Conservation (phyloP, 129 eudicot species). For the Flaveria sonorensis region DNA sequence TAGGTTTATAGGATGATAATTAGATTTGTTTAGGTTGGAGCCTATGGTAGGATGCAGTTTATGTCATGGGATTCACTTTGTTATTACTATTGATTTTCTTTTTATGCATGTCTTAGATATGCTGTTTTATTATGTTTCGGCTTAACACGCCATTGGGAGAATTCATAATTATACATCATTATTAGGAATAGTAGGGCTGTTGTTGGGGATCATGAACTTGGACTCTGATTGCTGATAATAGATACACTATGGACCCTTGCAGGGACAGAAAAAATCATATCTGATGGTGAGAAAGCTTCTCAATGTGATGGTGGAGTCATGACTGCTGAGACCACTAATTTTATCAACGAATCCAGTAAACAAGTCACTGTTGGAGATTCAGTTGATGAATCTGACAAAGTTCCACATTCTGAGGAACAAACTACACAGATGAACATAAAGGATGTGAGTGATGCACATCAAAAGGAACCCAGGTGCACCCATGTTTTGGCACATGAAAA, state of each 20-base stretch:
- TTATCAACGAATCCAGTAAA: conserved; percentile 12
- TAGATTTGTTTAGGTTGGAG: not conserved
- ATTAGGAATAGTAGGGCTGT: conserved; percentile 22
- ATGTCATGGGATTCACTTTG: conserved; percentile 1
- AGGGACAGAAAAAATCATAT: conserved; percentile 39
- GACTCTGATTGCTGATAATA: conserved; percentile 31
- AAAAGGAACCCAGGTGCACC: conserved; percentile 50
- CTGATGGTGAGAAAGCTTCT: conserved; percentile 31
- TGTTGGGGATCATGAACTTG: conserved; percentile 23
- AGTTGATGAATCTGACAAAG: conserved; percentile 22
- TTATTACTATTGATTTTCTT: not conserved
- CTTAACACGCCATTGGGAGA: conserved; percentile 14
- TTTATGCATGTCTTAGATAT: conserved; percentile 6
- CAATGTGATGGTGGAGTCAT: conserved; percentile 26
- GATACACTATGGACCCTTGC: conserved; percentile 44
- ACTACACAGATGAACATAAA: conserved; percentile 29
- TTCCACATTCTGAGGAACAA: conserved; percentile 31
- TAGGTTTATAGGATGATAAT: not conserved
- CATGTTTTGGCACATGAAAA: conserved; percentile 12
- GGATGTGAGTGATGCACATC: conserved; percentile 41
- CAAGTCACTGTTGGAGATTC: conserved; percentile 23
- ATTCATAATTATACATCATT: conserved; percentile 6
- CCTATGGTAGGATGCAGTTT: not conserved
- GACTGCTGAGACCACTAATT: conserved; percentile 33
- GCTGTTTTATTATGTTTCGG: not conserved